Conservation (phyloP, 805 yeast genomes). For the Yamadazyma nakazawae region DNA sequence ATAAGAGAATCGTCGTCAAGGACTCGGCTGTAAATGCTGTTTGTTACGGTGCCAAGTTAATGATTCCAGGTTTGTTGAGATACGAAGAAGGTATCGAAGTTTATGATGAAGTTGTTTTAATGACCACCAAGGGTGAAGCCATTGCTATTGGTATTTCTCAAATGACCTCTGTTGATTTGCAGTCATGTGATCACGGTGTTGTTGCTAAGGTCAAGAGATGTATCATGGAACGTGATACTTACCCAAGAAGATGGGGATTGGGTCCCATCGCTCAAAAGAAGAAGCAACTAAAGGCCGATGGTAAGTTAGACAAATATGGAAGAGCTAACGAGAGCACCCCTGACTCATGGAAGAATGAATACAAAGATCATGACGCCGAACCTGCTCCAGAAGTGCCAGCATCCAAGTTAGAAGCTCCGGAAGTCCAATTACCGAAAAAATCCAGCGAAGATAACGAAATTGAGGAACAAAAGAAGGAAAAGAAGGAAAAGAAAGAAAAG, state of each 20-base stretch:
- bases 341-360: slow-evolving; percentile 81
- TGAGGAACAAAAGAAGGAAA: slow-evolving; percentile 19
- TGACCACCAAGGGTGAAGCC: slow-evolving; percentile 99
- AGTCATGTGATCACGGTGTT: slow-evolving; percentile 96
- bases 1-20: slow-evolving; percentile 92
- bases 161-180: slow-evolving; percentile 96
- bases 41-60: slow-evolving; percentile 97
- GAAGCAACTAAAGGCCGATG: slow-evolving; percentile 96
- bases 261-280: slow-evolving; percentile 99
- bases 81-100: slow-evolving; percentile 97
- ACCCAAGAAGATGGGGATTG: slow-evolving; percentile 99
- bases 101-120: slow-evolving; percentile 95
- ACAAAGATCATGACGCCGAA: slow-evolving; percentile 64
- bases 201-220: slow-evolving; percentile 99
- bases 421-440: slow-evolving; percentile 46
- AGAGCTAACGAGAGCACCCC: slow-evolving; percentile 94
- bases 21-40: slow-evolving; percentile 96
- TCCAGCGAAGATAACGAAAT: slow-evolving; percentile 46
- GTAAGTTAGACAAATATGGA: slow-evolving; percentile 95
- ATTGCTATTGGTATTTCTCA: slow-evolving; percentile 98
- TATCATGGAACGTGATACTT: slow-evolving; percentile 98
- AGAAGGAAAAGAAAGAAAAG: slow-evolving; percentile 24
- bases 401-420: slow-evolving; percentile 48
- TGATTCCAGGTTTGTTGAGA: slow-evolving; percentile 98
- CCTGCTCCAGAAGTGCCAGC: slow-evolving; percentile 59